phyloP scores from a whole-genome alignment of 306 rosid genomes.

The Chamaecrista fasciculata region DNA sequence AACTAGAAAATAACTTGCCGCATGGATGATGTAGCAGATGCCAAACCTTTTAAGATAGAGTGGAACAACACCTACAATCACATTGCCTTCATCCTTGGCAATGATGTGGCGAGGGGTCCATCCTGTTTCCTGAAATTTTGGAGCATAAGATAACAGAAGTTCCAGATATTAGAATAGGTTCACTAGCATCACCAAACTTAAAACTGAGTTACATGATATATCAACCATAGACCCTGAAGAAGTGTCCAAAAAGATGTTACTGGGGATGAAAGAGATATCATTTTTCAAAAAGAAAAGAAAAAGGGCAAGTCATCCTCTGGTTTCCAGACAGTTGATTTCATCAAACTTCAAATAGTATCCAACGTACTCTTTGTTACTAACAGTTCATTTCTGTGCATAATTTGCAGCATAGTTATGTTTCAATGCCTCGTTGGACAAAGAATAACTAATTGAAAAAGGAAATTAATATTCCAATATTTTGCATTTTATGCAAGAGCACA shows the following conservation, averaged over 20 bases:
- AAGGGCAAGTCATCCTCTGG: too few species aligned
- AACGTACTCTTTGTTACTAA: background rate
- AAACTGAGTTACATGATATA: background rate
- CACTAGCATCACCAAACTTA: background rate
- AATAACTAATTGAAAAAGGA: background rate
- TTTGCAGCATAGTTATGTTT: background rate
- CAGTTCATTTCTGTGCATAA: background rate
- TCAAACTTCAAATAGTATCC: background rate
- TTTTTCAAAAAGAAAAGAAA: background rate
- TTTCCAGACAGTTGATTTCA: background rate
- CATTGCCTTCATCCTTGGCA: conserved; percentile 54
- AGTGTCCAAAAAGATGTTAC: background rate
- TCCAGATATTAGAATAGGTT: background rate
- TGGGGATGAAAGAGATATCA: background rate
- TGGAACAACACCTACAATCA: conserved; percentile 71
- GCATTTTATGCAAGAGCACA: background rate
- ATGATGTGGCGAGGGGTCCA: conserved; percentile 79
- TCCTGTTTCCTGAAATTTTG: conserved; percentile 64
- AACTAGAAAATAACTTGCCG: conserved; percentile 18
- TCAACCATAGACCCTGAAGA: background rate
- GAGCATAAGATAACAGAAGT: background rate
- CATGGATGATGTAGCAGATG: conserved; percentile 18
- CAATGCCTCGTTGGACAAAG: background rate
- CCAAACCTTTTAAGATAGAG: conserved; percentile 77
- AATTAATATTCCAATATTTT: background rate